Evolutionary conservation across 2,329 filamentous ascomycete genomes (phyloP).

Genomic region (Cytospora mali): DNA sequence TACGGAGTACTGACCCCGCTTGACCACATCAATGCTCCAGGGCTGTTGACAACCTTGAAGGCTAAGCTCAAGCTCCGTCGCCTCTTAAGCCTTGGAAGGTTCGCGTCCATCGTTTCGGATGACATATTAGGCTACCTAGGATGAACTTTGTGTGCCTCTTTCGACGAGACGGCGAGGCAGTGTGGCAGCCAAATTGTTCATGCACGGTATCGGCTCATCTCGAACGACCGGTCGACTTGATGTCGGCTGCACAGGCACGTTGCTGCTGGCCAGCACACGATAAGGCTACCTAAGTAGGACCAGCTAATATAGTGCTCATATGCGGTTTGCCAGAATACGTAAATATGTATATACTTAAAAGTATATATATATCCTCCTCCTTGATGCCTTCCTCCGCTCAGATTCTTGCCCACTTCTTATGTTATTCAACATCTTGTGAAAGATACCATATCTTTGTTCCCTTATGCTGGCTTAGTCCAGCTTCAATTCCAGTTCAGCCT

Average conservation of each 20-base stretch:
- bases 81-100: neutral
- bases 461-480: neutral
- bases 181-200: neutral
- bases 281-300: neutral
- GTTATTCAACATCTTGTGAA: neutral
- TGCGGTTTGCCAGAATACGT: neutral
- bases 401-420: neutral
- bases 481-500: neutral
- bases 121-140: neutral
- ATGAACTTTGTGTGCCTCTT: neutral
- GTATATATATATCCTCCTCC: no score
- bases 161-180: neutral
- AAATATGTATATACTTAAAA: no score
- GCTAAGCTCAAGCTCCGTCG: neutral
- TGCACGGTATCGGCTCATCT: neutral
- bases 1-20: neutral
- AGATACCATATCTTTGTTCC: neutral
- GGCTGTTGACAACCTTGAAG: neutral
- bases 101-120: neutral
- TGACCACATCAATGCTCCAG: neutral
- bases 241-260: conserved; percentile 3
- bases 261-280: neutral
- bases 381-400: neutral
- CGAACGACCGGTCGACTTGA: conserved; percentile 8
- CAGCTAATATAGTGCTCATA: neutral